Base-by-base conservation (phyloP, 768 basidiomycete species). In the Cystobasidium ongulense region DNA sequence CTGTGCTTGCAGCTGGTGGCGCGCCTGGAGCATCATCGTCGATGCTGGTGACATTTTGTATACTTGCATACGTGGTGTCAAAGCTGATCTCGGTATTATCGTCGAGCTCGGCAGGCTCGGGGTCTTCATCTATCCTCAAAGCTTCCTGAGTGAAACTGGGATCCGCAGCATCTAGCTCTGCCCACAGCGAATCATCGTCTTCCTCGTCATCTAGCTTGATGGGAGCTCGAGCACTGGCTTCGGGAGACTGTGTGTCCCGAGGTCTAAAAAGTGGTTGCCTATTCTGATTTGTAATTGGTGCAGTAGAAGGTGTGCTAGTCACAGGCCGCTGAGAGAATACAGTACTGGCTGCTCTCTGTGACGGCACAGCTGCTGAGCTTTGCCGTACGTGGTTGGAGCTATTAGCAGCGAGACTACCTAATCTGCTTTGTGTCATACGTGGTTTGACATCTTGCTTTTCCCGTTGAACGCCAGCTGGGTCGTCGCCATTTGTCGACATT, bases 401-500 rank as follows among this genome's bases (percentile, higher is more conserved):
- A 31, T 27, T 41, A n/a, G 53, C 5, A 8, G 65, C 65, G 5
- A 65, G 3, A 18, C 27, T 43, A n/a, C 38, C 38, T 31, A 71
- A 36, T 38, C 43, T 54, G 13, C 29, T 43, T 41, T 71, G 68
- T 1, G 53, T 29, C 35, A 71, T 35, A n/a, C 68, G 52, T 29
- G 68, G 68, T 36, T 71, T 71, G 10, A 71, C 68, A 33, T 71
- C 68, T 52, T 64, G 63, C 23, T 71, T 71, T 29, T 71, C 68
- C 31, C 54, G 68, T 53, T 57, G 68, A 15, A 71, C 29, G 43
- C 68, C 68, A 18, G 53, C 68, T 1, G 50, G 68, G 43, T 71
- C 68, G 17, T 71, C 68, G 8, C 50, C 68, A 52, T 71, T 71
- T 29, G 68, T 71, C 5, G 68, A 71, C 29, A 57, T 52, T 2